Base-by-base conservation (phyloP, 805 yeast species). In the Candida bentonensis region DNA sequence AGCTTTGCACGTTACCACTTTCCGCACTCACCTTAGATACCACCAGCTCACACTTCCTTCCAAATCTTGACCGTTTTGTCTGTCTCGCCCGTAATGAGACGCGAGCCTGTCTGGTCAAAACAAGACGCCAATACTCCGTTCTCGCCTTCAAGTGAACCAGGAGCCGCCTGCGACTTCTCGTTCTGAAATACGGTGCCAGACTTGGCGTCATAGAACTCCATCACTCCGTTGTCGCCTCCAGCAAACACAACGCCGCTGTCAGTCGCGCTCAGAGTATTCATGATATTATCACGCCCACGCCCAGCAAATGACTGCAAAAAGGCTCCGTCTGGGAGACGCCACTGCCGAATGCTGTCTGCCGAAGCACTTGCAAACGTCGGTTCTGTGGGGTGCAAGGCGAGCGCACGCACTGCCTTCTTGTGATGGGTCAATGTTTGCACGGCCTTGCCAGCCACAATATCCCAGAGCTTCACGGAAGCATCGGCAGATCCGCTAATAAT, bases 401-500 rank as follows among this genome's bases (percentile, higher is more conserved):
- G 63, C 46, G 82, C 79, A 53, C 97, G 71, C 1, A 92, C 82
- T 22, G 88, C 72, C 56, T 84, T 83, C 39, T 79, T 69, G 61
- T 89, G 98, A 49, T 86, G 94, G 0, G 97, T 87, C 23, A 94
- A 59, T 0, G 84, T 76, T 13, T 82, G 67, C 49, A 67, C 68
- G 1, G 88, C 72, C 51, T 76, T 76, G 3, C 89, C 95, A 20
- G 87, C 85, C 2, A 82, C 74, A 23, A 86, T 57, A 60, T 92
- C 97, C 95, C 96, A 92, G n/a, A 88, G 64, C 47, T 87, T 66
- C 2, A 92, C 73, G 0, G 96, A 85, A 0, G 82, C 70, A 60
- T 92, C 98, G 72, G 77, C 78, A 0, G 95, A 82, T 20, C 86
- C 76, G 21, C 94, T 73, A 4, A 89, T 64, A 2, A 92, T 67